Percentiles rank a stretch among this genome's conserved stretches.
phyloP scores from a whole-genome alignment of 108 stramenopile genomes.

The Skeletonema tropicum region DNA sequence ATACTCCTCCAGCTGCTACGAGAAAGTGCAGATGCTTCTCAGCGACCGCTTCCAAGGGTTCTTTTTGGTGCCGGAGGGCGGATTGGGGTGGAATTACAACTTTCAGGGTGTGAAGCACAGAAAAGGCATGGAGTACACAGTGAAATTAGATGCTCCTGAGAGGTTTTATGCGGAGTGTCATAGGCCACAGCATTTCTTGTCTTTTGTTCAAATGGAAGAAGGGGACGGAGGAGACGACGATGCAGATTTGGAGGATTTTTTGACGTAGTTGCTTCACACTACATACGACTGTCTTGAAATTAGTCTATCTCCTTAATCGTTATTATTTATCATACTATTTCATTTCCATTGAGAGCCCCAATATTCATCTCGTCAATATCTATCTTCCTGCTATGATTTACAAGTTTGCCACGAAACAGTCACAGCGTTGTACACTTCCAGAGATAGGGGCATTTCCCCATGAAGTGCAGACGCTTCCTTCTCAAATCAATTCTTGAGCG shows the following conservation, averaged over 20 bases:
- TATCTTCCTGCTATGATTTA: too few species aligned
- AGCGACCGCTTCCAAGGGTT: conserved; percentile 98
- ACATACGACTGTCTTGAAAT: neutral
- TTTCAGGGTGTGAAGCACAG: conserved; percentile 98
- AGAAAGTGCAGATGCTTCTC: conserved; percentile 98
- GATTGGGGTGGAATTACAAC: conserved; percentile 98
- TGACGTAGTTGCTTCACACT: conserved; percentile 17
- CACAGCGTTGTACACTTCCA: too few species aligned
- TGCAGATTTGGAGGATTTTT: conserved; percentile 91
- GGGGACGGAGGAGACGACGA: conserved; percentile 79
- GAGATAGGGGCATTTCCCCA: too few species aligned
- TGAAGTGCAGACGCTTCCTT: too few species aligned
- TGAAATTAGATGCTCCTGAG: conserved; percentile 91
- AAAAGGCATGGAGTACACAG: conserved; percentile 87
- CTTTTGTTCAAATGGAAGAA: conserved; percentile 96
- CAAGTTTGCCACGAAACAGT: too few species aligned
- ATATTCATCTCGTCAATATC: too few species aligned
- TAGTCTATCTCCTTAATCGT: neutral
- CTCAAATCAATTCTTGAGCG: too few species aligned
- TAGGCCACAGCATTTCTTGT: conserved; percentile 97
- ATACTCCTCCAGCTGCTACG: conserved; percentile 94
- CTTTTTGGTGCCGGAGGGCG: conserved; percentile 96
- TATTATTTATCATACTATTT: neutral
- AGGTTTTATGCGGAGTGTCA: conserved; percentile 96
- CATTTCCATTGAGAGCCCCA: too few species aligned